Evolutionary conservation across 257 asterid genomes (phyloP).

Genomic region (Hygrophila difformis): DNA sequence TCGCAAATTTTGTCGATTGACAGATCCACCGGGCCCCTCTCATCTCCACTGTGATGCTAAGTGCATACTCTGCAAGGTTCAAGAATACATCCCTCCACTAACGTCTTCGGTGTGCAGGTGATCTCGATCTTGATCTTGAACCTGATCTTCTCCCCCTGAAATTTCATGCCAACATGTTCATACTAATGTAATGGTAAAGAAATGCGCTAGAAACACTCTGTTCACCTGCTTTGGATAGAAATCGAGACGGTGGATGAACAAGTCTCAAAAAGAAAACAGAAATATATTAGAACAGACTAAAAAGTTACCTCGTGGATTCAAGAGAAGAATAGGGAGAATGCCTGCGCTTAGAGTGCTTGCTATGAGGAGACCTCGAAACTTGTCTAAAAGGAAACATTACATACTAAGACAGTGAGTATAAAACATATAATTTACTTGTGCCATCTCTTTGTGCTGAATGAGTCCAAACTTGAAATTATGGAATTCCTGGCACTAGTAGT

Average conservation of each 20-base stretch:
- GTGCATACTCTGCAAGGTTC: neutral
- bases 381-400: slow-evolving; percentile 85
- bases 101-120: slow-evolving; percentile 60
- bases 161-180: slow-evolving; percentile 25
- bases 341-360: slow-evolving; percentile 98
- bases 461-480: slow-evolving; percentile 18
- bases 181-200: slow-evolving; percentile 5
- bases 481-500: slow-evolving; percentile 7
- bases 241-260: slow-evolving; percentile 21
- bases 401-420: slow-evolving; percentile 61
- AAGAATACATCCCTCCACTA: slow-evolving; percentile 16
- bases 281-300: slow-evolving; percentile 16
- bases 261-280: slow-evolving; percentile 18
- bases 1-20: too few species aligned
- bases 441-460: slow-evolving; percentile 29
- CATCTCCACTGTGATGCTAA: neutral
- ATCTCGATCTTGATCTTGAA: slow-evolving; percentile 68
- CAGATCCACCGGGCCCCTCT: neutral
- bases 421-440: slow-evolving; percentile 23
- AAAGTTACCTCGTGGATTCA: slow-evolving; percentile 73
- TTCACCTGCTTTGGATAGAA: slow-evolving; percentile 45
- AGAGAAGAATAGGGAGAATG: slow-evolving; percentile 91
- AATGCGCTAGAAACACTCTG: slow-evolving; percentile 2
- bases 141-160: slow-evolving; percentile 61
- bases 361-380: slow-evolving; percentile 95